Evolutionary conservation across 306 rosid genomes (phyloP).

Genomic region (Oxytropis ochrocephala): DNA sequence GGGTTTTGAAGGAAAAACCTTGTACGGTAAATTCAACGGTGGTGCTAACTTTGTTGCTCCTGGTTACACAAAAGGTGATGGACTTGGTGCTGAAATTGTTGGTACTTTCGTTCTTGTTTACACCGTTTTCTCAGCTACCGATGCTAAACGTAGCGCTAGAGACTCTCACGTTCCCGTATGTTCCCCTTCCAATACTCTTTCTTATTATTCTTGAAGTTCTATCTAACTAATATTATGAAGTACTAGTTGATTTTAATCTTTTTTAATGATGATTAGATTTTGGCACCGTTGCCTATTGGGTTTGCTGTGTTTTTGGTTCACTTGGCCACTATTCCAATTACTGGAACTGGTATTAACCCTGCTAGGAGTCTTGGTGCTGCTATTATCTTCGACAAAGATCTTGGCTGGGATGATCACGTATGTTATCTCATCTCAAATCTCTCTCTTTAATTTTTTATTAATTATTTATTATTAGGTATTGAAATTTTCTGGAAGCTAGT

Average conservation of each 20-base stretch:
- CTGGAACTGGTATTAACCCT: slow-evolving; percentile 45
- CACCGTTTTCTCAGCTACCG: slow-evolving; percentile 87
- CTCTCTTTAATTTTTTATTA: background rate
- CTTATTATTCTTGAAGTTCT: too few species aligned
- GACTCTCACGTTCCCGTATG: slow-evolving; percentile 57
- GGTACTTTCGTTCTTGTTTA: slow-evolving; percentile 43
- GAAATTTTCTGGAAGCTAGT: background rate
- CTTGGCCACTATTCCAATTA: slow-evolving; percentile 47
- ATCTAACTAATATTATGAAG: too few species aligned
- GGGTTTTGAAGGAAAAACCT: slow-evolving; percentile 36
- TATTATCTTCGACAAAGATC: slow-evolving; percentile 35
- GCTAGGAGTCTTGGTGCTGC: slow-evolving; percentile 43
- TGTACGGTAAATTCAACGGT: slow-evolving; percentile 22
- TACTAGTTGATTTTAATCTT: background rate
- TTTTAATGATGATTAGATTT: slow-evolving; percentile 38
- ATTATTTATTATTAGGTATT: background rate
- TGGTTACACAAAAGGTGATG: slow-evolving; percentile 84
- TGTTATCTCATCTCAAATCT: background rate
- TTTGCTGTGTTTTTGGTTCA: slow-evolving; percentile 52
- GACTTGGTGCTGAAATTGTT: slow-evolving; percentile 46
- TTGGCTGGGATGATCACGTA: slow-evolving; percentile 42
- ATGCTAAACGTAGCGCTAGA: slow-evolving; percentile 84
- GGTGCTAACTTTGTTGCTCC: slow-evolving; percentile 62
- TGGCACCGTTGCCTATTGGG: slow-evolving; percentile 95
- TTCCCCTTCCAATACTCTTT: background rate